These are phyloP conservation scores for Candida ipomoeae DNA, from an alignment of 805 yeast species.

Conservation along the genomic window DNA sequence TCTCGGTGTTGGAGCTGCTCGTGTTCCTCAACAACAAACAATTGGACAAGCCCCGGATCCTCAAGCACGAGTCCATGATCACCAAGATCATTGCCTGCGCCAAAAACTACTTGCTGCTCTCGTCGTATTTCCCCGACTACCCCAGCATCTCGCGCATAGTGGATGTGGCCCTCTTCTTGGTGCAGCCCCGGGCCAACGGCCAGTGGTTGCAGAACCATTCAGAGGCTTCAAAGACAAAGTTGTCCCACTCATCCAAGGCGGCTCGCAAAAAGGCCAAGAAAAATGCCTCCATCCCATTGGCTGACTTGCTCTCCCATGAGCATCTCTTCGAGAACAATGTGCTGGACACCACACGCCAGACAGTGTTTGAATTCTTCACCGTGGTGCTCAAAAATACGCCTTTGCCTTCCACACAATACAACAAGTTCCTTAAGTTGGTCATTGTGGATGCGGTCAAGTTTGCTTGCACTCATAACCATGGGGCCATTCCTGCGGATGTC, in stretches of 20 bases:
- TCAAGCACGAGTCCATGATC: constrained; percentile 37
- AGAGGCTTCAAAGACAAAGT: constrained; percentile 5
- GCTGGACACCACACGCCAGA: constrained; percentile 30
- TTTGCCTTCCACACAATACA: constrained; percentile 61
- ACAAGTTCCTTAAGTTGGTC: constrained; percentile 45
- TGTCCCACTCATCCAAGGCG: constrained; percentile 12
- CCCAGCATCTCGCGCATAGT: constrained; percentile 52
- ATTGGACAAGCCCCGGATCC: constrained; percentile 28
- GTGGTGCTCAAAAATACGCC: constrained; percentile 44
- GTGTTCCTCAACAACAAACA: constrained; percentile 48
- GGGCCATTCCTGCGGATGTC: constrained; percentile 31
- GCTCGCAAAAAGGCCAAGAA: constrained; percentile 39
- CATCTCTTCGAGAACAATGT: constrained; percentile 48
- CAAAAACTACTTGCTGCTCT: constrained; percentile 27
- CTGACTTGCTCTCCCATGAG: constrained; percentile 67
- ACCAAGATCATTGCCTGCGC: constrained; percentile 33
- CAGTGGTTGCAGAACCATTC: background rate
- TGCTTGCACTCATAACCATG: constrained; percentile 21
- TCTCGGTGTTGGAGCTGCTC: constrained; percentile 53
- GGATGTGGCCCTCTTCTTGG: constrained; percentile 47
- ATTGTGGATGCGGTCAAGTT: constrained; percentile 33
- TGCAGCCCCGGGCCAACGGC: constrained; percentile 31
- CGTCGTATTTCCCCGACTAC: constrained; percentile 44
- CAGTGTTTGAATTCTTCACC: constrained; percentile 46
- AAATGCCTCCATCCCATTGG: constrained; percentile 45